phyloP scores from a whole-genome alignment of 139 green algal species.

The Monoraphidium neglectum region DNA sequence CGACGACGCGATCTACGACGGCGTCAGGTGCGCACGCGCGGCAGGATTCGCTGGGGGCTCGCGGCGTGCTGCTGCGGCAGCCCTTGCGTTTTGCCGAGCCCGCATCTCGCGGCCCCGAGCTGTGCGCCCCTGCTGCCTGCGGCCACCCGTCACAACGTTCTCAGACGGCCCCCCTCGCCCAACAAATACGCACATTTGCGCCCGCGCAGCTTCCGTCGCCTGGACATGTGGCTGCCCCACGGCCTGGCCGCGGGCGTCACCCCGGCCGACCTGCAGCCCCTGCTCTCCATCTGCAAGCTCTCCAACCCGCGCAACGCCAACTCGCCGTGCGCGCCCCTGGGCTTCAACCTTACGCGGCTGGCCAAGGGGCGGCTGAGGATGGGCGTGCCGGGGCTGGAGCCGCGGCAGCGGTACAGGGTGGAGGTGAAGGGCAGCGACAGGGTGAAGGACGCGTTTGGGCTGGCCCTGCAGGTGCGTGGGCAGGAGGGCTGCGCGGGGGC shows the following conservation, averaged over 20 bases:
- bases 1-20: background rate
- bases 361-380: constrained; percentile 12
- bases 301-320: background rate
- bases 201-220: constrained; percentile 40
- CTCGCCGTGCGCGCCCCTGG: background rate
- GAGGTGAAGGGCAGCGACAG: background rate
- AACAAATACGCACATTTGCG: constrained; percentile 12
- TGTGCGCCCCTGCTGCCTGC: background rate
- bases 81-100: no score
- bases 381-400: constrained; percentile 12
- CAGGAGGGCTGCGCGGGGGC: no score
- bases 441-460: constrained; percentile 41
- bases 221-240: constrained; percentile 54
- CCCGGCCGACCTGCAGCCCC: background rate
- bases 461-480: constrained; percentile 28
- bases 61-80: background rate
- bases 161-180: background rate
- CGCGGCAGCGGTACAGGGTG: constrained; percentile 17
- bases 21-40: background rate
- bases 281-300: constrained; percentile 28
- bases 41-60: background rate
- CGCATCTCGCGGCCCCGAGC: no score
- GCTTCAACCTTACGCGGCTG: constrained; percentile 19
- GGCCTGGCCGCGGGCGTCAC: constrained; percentile 24
- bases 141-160: background rate